A percentile compares a stretch with the other conserved stretches of the same genome.
phyloP scores from a whole-genome alignment of 306 rosid genomes.

The Cajanus cajan region DNA sequence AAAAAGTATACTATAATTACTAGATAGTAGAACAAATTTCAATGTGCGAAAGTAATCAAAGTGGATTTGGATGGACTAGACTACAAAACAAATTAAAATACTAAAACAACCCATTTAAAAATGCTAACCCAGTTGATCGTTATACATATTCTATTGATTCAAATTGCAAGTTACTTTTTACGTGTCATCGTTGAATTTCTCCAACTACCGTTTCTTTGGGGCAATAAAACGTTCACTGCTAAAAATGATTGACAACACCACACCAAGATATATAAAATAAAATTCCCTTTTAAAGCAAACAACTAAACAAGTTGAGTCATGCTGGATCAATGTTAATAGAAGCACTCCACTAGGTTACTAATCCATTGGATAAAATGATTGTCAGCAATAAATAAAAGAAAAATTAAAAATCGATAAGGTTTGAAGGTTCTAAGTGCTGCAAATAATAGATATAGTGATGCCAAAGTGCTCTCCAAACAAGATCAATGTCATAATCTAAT shows the following conservation, averaged over 20 bases:
- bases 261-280: background rate
- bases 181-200: background rate
- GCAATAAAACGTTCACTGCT: background rate
- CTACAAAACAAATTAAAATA: background rate
- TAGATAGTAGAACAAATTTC: background rate
- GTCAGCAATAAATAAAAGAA: background rate
- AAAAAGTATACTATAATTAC: background rate
- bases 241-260: background rate
- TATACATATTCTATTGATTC: background rate
- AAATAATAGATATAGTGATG: background rate
- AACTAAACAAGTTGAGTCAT: background rate
- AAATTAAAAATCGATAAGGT: background rate
- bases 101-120: background rate
- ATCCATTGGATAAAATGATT: background rate
- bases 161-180: background rate
- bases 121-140: background rate
- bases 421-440: background rate
- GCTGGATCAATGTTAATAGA: background rate
- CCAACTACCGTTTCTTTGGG: background rate
- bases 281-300: background rate
- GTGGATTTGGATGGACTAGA: background rate
- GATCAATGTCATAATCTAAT: slow-evolving; percentile 17
- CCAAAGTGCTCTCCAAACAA: background rate
- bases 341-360: background rate
- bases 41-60: background rate